phyloP scores from a whole-genome alignment of 2,329 filamentous ascomycete species.

The Xylariaceae sp. region DNA sequence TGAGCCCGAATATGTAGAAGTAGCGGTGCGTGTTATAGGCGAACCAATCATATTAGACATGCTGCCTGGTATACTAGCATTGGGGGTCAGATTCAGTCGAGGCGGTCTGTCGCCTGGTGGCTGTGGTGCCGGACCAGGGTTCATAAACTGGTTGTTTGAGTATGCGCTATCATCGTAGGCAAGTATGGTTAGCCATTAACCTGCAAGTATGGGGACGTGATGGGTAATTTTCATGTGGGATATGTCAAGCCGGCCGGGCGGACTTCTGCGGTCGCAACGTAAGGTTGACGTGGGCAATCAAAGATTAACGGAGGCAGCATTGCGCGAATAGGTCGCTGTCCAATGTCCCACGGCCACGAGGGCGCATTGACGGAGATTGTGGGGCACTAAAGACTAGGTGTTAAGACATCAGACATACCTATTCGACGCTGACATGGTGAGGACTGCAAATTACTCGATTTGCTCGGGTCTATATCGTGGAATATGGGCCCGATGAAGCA shows the following conservation, averaged over 20 bases:
- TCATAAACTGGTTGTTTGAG: constrained; percentile 75
- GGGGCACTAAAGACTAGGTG: constrained; percentile 7
- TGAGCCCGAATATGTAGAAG: constrained; percentile 63
- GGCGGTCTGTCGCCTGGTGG: constrained; percentile 82
- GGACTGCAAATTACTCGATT: constrained; percentile 10
- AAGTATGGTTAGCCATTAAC: constrained; percentile 10
- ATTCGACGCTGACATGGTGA: constrained; percentile 27
- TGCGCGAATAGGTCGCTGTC: constrained; percentile 4
- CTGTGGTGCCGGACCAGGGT: constrained; percentile 87
- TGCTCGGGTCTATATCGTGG: background rate
- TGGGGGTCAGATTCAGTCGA: constrained; percentile 73
- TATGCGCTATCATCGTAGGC: constrained; percentile 43
- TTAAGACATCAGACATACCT: constrained; percentile 22
- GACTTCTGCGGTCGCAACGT: background rate
- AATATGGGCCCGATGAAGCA: constrained; percentile 4
- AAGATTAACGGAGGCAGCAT: background rate
- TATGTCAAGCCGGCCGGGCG: background rate
- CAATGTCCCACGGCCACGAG: background rate
- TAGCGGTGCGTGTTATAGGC: constrained; percentile 59
- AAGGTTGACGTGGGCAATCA: background rate
- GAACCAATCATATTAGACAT: constrained; percentile 75
- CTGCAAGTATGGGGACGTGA: background rate
- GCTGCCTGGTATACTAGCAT: constrained; percentile 67
- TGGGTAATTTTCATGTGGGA: background rate
- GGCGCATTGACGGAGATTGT: background rate